Evolutionary conservation across 2,329 filamentous ascomycete species (phyloP), one percentile per base, ranked within the genome.

Genomic region (Scedosporium aurantiacum): DNA sequence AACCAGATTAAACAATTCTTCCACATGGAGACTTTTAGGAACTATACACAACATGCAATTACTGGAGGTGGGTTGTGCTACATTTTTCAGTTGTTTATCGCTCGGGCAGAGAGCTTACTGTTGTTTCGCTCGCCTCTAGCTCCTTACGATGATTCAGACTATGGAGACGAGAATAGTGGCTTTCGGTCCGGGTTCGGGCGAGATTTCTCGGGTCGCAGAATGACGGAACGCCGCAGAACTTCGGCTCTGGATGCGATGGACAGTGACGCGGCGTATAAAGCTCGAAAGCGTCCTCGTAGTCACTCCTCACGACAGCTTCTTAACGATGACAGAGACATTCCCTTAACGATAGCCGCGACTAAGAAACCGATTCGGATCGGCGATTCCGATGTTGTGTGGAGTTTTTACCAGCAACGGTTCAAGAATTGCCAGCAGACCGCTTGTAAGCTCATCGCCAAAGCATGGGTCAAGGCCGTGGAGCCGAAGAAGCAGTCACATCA

Each of bases 401-500:
- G 76, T 7, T 86, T 86, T 64, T 87, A 88, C 65, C 76, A 81
- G 57, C 77, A 80, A 47, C 75, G 83, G 0, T 84, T 90, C 68
- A 83, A 82, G 64, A 81, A 82, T 62, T 82, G 87, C 66, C 87
- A 91, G 67, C 88, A 91, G 67, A 81, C 83, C 1, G 82, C 85
- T 5, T 87, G 86, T 73, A 91, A 91, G 71, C 75, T 85, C 27
- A 85, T 91, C 60, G 84, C 84, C 40, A 91, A 91, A 70, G 85
- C 83, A 10, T 91, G 88, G 83, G 85, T 91, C 63, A 90, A 90
- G 68, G 79, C 83, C 1, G 83, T 91, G 1, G 87, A 89, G 66
- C 88, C 88, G 0, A 90, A 88, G 73, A 91, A 91, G 71, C 88
- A 90, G 71, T 86, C 86, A 0, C 86, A 82, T 18, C 84, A 88